Base-by-base conservation (phyloP, 164 flowering plant genomes). In the Cinnamomum micranthum region DNA sequence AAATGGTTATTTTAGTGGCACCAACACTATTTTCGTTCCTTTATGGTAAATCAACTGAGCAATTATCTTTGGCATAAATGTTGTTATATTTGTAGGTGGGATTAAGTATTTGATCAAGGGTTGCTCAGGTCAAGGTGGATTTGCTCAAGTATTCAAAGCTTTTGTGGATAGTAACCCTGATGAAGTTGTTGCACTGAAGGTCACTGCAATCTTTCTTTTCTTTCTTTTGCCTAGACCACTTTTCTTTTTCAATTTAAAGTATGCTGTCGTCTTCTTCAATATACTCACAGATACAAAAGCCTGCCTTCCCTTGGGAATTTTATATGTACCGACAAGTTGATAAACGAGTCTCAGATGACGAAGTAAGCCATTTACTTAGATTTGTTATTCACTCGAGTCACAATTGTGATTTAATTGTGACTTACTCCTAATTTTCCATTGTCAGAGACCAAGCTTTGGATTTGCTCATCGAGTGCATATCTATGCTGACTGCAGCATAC, bases 221-320 rank as follows among this genome's bases (percentile, higher is more conserved):
- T 20, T 6, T 22, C 2, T 64, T 64, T 6, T 4, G 19, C n/a
- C 19, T 59, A 5, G 63, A 59, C 28, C n/a, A 64, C 11, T 22
- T 35, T 12, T 25, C 24, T n/a, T 62, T 17, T 59, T 58, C 59
- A 72, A 33, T 20, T 74, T 6, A 63, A 63, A 47, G n/a, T 52
- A 35, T 50, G 31, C 28, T 67, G 19, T 72, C 63, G 47, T 55
- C 60, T n/a, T 24, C 69, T 66, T 73, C 31, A 72, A 41, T 63
- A 13, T 23, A 15, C 68, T 2, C 80, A 69, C 92, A 96, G 99
- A 86, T 96, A 78, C 99, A 96, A 85, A 89, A 80, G 77, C 99
- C 99, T 71, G 82, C 98, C 69, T 96, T 92, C 80, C 93, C 95
- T 71, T 96, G 98, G 99, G 99, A 96, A 77, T 96, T 96, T 80